Evolutionary conservation across 1,284 basidiomycete species (phyloP), one percentile per base, ranked within the genome.

Genomic region (Ustilago esculenta): DNA sequence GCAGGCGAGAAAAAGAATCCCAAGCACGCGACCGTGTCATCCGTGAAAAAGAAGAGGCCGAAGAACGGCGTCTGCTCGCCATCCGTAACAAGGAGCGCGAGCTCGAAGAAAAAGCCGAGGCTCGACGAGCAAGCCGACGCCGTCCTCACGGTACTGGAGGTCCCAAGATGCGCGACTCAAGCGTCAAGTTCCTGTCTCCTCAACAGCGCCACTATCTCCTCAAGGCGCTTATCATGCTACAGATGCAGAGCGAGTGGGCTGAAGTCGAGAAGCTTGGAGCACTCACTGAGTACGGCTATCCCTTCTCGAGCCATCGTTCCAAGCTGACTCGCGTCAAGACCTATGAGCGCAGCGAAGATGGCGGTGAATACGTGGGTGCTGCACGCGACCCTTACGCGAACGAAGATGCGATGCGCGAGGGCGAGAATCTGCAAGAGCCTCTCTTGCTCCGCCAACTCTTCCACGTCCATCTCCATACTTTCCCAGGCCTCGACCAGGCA

Each of bases 391-490:
- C 73, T 2, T 77, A 77, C 33, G 67, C 71, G 33, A 68, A 63
- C 41, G 74, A 76, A n/a, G 73, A 72, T 36, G 51, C 41, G 3
- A 67, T 69, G 69, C 64, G 73, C 7, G 68, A 66, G 47, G 41
- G 50, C 3, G 74, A 76, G 29, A 51, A 76, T 12, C 48, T 78
- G 18, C 64, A 72, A 25, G 76, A 81, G 36, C 79, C 77, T 14
- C 50, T 80, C 20, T 51, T 81, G 23, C 52, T 76, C n/a, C 73
- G 79, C 14, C 79, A 81, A 27, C 60, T 81, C 67, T 81, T 77
- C 68, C 79, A 81, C 24, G 65, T 75, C 11, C 76, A 81, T 25
- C 48, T 79, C 15, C 73, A 65, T 24, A 50, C 44, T 17, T 75
- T 80, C 45, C 80, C 80, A 1, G 72, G 75, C n/a, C 60, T 80